These are phyloP conservation scores for Urochloa ruziziensis DNA, from an alignment of 176 grass and related monocot species.

Conservation along the genomic window DNA sequence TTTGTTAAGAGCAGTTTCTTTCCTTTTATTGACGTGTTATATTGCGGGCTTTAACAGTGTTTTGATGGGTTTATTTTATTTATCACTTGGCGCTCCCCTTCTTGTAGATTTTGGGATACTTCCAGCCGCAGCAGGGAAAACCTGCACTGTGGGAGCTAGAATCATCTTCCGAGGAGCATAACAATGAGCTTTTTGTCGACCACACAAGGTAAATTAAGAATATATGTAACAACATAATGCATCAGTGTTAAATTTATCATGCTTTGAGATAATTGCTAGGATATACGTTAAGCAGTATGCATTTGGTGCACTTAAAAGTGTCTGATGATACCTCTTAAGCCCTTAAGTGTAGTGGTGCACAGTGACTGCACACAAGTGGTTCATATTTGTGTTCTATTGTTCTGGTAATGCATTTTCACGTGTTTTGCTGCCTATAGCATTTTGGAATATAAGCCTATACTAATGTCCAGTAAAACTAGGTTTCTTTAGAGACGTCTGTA, in stretches of 20 bases:
- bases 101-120: constrained; percentile 85
- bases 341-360: background rate
- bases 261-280: background rate
- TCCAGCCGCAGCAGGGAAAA: constrained; percentile 68
- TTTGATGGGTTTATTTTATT: background rate
- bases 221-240: background rate
- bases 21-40: background rate
- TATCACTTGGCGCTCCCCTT: background rate
- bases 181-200: constrained; percentile 33
- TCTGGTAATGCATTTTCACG: background rate
- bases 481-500: background rate
- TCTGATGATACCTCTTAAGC: background rate
- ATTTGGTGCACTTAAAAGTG: background rate
- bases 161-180: constrained; percentile 51
- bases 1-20: constrained; percentile 4
- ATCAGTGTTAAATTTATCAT: background rate
- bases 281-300: background rate
- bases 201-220: constrained; percentile 42
- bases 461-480: background rate
- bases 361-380: background rate
- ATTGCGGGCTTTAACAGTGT: background rate
- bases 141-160: constrained; percentile 88
- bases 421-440: background rate
- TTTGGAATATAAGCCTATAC: background rate
- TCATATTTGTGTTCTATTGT: background rate